Evolutionary conservation across 768 basidiomycete genomes (phyloP), one percentile per base, ranked within the genome.

Genomic region (Lentinula lateritia): DNA sequence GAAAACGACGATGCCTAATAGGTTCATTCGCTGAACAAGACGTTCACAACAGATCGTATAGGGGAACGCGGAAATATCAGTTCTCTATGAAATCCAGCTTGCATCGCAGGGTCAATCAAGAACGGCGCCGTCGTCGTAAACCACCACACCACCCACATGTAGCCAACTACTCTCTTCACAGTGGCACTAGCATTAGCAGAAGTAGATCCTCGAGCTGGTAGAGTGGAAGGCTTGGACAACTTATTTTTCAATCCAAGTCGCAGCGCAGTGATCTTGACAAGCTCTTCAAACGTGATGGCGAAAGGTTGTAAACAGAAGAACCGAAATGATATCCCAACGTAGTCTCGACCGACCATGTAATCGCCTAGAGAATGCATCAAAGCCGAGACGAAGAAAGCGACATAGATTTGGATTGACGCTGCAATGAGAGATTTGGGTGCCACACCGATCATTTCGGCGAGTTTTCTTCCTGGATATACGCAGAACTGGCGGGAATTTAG

Each of bases 241-340:
- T 36, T 12, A 7, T 34, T 9, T n/a, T 16, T 4, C 9, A 20
- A 32, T n/a, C 5, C 42, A n/a, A 60, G 32, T 45, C 50, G 18
- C 5, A 48, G 57, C 10, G 58, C 67, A 23, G 66, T 23, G 12
- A 41, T 58, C 43, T 74, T 66, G 13, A 72, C 61, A 2, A 45
- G 50, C 56, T 73, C 73, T 62, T 74, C 74, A 36, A 66, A 36
- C 5, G 71, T 70, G 53, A 75, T 72, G 9, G 67, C 74, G 6
- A 69, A 15, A 12, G 66, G 70, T 61, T 75, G 74, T 8, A 63
- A n/a, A 10, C 70, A 15, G 54, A 73, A 75, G 66, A 72, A 74
- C 13, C 61, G 46, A 52, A 69, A 62, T 15, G 73, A 69, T 12
- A 58, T 50, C 6, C 69, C 67, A 9, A 66, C n/a, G 38, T 63